Base-by-base conservation (phyloP, 805 yeast genomes). In the Candida ulmi region DNA sequence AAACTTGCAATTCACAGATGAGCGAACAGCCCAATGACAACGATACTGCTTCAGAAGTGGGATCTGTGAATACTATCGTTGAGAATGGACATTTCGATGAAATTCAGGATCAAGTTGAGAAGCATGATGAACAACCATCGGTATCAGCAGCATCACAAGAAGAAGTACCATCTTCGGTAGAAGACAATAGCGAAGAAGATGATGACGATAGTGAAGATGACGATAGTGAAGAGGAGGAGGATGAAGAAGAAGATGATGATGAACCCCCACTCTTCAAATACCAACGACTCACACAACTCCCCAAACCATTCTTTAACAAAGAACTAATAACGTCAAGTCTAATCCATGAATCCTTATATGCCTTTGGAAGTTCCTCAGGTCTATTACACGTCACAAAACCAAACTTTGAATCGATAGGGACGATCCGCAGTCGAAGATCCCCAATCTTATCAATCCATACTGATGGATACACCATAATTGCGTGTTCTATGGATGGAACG, bases 401-500 rank as follows among this genome's bases (percentile, higher is more conserved):
- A 0, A 78, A 78, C 28, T 71, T 83, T 46, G 62, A 71, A 7
- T 60, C 81, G 0, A 63, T 88, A 1, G 69, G 95, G 29, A 81
- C 96, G 0, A 72, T 86, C 44, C 76, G 87, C 49, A 88, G 91
- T 1, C 96, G 95, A 53, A 70, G 86, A 35, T 88, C 97, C 0
- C 87, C 96, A 0, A 75, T 93, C 2, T 62, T 90, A 31, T 76
- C 87, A 0, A 69, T 88, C 0, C 76, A 80, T 39, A 71, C 83
- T 2, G 95, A 87, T 53, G 93, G 95, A 0, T 61, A 61, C 8
- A 78, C 72, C 52, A 77, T 93, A 43, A 95, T 93, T 0, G 80
- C 95, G 0, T 96, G 90, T 0, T 88, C 97, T 0, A 81, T 91
- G 67, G 99, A 93, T 57, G 99, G 99, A 0, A 84, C 95, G 0